A percentile compares a stretch with the other conserved stretches of the same genome.
Evolutionary conservation across 2,329 filamentous ascomycete species (phyloP).

Genomic region (Dactylonectria estremocensis): DNA sequence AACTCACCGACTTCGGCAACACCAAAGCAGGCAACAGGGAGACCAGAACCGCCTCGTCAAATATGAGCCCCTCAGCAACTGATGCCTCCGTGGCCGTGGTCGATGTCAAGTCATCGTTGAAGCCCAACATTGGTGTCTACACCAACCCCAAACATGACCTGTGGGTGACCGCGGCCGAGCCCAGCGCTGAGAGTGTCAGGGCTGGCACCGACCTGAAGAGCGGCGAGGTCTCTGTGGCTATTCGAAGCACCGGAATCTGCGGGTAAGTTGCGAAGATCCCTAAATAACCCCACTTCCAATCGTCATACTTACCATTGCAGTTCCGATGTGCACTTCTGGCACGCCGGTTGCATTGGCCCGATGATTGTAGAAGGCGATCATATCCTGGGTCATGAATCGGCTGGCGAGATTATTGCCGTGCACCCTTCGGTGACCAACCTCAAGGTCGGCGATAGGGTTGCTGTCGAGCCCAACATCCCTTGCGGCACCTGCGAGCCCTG

Average conservation of each 20-base stretch:
- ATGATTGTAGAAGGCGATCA: constrained; percentile 94
- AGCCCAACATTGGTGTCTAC: constrained; percentile 95
- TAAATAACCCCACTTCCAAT: constrained; percentile 15
- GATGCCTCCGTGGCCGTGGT: constrained; percentile 44
- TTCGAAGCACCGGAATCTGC: constrained; percentile 97
- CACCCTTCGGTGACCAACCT: constrained; percentile 85
- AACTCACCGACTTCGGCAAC: constrained; percentile 23
- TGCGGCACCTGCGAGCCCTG: constrained; percentile 93
- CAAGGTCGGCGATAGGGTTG: constrained; percentile 90
- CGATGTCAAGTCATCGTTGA: constrained; percentile 57
- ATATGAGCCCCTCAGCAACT: constrained; percentile 56
- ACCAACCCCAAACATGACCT: constrained; percentile 94
- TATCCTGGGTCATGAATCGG: constrained; percentile 94
- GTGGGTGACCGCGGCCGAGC: constrained; percentile 86
- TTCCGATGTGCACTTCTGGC: constrained; percentile 98
- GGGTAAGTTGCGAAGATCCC: constrained; percentile 69
- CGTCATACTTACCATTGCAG: constrained; percentile 59
- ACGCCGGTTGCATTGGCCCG: constrained; percentile 92
- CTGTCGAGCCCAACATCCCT: constrained; percentile 94
- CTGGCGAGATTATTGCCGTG: constrained; percentile 85
- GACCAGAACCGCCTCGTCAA: constrained; percentile 31
- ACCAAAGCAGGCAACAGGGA: constrained; percentile 32
- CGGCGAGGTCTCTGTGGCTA: constrained; percentile 89
- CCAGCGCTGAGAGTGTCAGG: constrained; percentile 81
- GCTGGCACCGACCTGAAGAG: constrained; percentile 78